These are phyloP conservation scores for Globisporangium mamillatum DNA, from an alignment of 352 stramenopile genomes.

Conservation along the genomic window DNA sequence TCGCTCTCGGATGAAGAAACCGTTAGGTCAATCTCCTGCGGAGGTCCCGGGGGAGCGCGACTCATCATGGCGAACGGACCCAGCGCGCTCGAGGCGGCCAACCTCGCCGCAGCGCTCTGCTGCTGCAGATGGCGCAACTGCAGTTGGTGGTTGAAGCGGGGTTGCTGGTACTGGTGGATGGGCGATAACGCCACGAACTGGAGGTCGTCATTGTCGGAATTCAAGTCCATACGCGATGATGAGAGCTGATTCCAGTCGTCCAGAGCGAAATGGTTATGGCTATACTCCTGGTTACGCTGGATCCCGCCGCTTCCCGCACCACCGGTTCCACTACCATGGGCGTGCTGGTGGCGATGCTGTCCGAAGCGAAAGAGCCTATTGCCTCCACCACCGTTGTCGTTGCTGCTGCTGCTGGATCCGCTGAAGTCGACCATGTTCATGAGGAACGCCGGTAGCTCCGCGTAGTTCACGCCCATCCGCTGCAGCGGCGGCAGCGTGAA, in stretches of 20 bases:
- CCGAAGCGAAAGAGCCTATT: constrained; percentile 3
- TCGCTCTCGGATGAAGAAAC: constrained; percentile 45
- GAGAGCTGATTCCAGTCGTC: constrained; percentile 10
- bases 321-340: not conserved
- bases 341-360: not conserved
- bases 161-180: not conserved
- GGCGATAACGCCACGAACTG: constrained; percentile 4
- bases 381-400: not conserved
- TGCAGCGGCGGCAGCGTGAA: constrained; percentile 9
- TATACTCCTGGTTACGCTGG: constrained; percentile 13
- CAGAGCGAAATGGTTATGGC: constrained; percentile 1
- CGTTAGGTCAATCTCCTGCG: constrained; percentile 69
- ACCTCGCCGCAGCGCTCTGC: not conserved
- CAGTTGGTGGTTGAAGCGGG: constrained; percentile 6
- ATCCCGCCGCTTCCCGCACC: not conserved
- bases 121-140: constrained; percentile 1
- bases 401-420: not conserved
- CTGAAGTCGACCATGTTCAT: constrained; percentile 13
- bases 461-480: not conserved
- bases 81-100: not conserved
- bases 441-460: constrained; percentile 6
- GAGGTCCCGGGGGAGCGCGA: constrained; percentile 4
- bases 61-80: constrained; percentile 10
- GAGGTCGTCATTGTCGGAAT: constrained; percentile 8
- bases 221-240: constrained; percentile 9